Base-by-base conservation (phyloP, 108 stramenopile species). In the Seminavis robusta region DNA sequence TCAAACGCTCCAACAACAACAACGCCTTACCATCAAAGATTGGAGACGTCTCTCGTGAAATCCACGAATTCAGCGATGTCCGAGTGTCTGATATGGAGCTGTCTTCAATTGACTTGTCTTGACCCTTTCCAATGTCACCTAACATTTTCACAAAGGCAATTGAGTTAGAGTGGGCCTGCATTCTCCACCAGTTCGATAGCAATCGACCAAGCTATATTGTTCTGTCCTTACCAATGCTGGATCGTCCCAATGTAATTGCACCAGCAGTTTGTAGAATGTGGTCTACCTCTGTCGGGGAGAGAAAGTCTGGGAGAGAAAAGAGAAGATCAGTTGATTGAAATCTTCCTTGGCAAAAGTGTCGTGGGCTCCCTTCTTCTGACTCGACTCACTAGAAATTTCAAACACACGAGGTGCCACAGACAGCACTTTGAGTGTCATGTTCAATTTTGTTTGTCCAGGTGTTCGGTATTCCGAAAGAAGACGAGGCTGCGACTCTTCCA, bases 1-100 rank as follows among this genome's bases (percentile, higher is more conserved):
- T n/a, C n/a, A n/a, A n/a, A n/a, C n/a, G n/a, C n/a, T n/a, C n/a
- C n/a, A n/a, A n/a, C n/a, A n/a, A n/a, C n/a, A n/a, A n/a, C n/a
- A n/a, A n/a, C n/a, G n/a, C n/a, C n/a, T n/a, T n/a, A n/a, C n/a
- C 73, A 65, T 97, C 92, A 10, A 94, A 56, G 33, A 94, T 65
- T 1, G 73, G 74, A 39, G 73, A 69, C 24, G 54, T 44, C 47
- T 86, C 82, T 11, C 95, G 71, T n/a, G 62, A 47, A 1, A 97
- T 71, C 95, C 95, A 97, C 0, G 88, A 79, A 43, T 95, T 95
- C 8, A 58, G 58, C 41, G 73, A 76, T 4, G 94, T 94, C 6
- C 94, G 75, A 0, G 88, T 88, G 8, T 86, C 81, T 0, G 86
- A 71, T 11, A 42, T 21, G 2, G 67, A 57, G n/a, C 49, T 61